A percentile compares a stretch with the other conserved stretches of the same genome.
phyloP scores from a whole-genome alignment of 1,284 basidiomycete genomes.

The Apiotrichum laibachii region DNA sequence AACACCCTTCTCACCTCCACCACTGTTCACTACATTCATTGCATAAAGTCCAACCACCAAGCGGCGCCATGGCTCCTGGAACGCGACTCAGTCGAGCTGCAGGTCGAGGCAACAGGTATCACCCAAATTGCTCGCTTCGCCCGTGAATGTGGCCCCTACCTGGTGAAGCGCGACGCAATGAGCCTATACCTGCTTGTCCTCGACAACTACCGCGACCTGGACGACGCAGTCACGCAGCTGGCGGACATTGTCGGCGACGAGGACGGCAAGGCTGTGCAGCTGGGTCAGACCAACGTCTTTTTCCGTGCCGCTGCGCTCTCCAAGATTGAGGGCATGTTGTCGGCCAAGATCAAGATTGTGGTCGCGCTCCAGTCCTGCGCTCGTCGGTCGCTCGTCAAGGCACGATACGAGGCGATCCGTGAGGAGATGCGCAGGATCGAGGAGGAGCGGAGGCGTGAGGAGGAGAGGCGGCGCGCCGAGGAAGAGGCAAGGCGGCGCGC shows the following conservation, averaged over 20 bases:
- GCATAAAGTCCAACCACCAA: conserved; percentile 24
- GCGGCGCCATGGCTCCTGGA: conserved; percentile 15
- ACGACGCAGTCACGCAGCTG: conserved; percentile 11
- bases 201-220: conserved; percentile 10
- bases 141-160: conserved; percentile 18
- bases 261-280: conserved; percentile 20
- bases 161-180: conserved; percentile 20
- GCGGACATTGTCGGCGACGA: conserved; percentile 14
- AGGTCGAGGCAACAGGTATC: conserved; percentile 21
- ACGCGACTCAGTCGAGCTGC: conserved; percentile 13
- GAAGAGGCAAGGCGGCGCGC: conserved; percentile 4
- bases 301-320: conserved; percentile 15
- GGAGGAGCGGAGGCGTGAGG: conserved; percentile 1
- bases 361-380: conserved; percentile 12
- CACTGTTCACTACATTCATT: conserved; percentile 21
- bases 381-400: neutral
- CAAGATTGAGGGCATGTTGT: conserved; percentile 16
- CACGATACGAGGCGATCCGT: conserved; percentile 1
- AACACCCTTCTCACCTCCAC: conserved; percentile 16
- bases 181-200: conserved; percentile 15
- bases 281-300: conserved; percentile 19
- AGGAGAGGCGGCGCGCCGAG: neutral
- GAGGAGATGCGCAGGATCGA: conserved; percentile 3
- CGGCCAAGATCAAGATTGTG: conserved; percentile 13
- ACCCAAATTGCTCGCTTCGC: conserved; percentile 22